These are phyloP conservation scores for Poronia punctata DNA, from an alignment of 495 filamentous ascomycete genomes.

Conservation along the genomic window DNA sequence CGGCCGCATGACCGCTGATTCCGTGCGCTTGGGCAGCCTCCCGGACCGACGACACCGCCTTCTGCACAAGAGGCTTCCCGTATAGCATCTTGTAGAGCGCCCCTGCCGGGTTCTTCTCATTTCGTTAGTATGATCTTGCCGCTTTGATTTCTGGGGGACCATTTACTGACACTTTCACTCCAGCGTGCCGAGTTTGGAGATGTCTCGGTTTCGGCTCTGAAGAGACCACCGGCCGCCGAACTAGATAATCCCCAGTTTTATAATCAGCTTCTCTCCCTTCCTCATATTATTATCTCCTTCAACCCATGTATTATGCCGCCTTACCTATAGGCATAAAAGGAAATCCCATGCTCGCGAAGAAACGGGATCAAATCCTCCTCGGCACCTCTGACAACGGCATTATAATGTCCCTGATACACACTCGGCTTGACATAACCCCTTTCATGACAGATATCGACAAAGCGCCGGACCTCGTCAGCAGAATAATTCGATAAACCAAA, in stretches of 20 bases:
- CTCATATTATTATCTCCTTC: background rate
- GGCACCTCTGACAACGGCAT: slow-evolving; percentile 29
- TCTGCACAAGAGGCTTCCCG: slow-evolving; percentile 13
- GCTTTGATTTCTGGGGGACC: background rate
- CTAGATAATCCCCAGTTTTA: too few species aligned
- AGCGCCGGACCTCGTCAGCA: slow-evolving; percentile 36
- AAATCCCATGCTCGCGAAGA: slow-evolving; percentile 37
- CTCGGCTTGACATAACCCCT: slow-evolving; percentile 37
- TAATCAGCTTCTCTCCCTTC: too few species aligned
- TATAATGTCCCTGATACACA: slow-evolving; percentile 47
- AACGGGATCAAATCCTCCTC: slow-evolving; percentile 40
- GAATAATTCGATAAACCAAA: slow-evolving; percentile 44
- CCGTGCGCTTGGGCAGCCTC: slow-evolving; percentile 16
- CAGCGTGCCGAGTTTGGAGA: slow-evolving; percentile 5
- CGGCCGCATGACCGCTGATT: slow-evolving; percentile 30
- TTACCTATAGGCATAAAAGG: slow-evolving; percentile 38
- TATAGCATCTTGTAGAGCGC: slow-evolving; percentile 12
- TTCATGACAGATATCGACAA: slow-evolving; percentile 34
- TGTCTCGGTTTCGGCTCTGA: slow-evolving; percentile 15
- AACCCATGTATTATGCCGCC: too few species aligned
- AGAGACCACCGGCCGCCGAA: slow-evolving; percentile 27
- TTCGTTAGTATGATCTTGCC: background rate
- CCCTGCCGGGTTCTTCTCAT: slow-evolving; percentile 16
- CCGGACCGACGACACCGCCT: slow-evolving; percentile 6
- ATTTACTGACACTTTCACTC: slow-evolving; percentile 11